Percentiles rank a stretch among this genome's conserved stretches.
Evolutionary conservation across 108 stramenopile species (phyloP).

Genomic region (Stephanodiscus minutulus): DNA sequence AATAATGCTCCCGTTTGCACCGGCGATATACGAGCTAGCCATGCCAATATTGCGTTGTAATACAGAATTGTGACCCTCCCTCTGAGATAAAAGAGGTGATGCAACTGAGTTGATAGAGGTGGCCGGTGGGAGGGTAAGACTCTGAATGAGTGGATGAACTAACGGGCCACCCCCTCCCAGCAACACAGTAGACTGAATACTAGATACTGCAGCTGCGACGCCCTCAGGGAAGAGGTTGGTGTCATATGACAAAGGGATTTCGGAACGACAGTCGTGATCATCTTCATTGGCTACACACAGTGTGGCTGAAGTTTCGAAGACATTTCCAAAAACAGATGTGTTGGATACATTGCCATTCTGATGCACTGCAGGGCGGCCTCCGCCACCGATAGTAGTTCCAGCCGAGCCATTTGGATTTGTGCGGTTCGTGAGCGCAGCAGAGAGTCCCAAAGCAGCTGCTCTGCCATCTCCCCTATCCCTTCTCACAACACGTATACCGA

Average conservation of each 20-base stretch:
- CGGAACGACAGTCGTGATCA: conserved; percentile 17
- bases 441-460: conserved; percentile 22
- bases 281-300: conserved; percentile 31
- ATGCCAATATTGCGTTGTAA: neutral
- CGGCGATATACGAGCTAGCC: conserved; percentile 8
- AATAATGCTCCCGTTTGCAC: conserved; percentile 57
- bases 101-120: conserved; percentile 73
- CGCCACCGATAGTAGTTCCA: conserved; percentile 13
- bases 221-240: conserved; percentile 82
- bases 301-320: conserved; percentile 70
- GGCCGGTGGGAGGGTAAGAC: conserved; percentile 64
- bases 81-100: conserved; percentile 52
- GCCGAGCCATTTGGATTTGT: conserved; percentile 7
- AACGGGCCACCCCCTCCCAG: conserved; percentile 6
- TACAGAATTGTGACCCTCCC: conserved; percentile 1
- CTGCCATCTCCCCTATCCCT: conserved; percentile 23
- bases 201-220: conserved; percentile 58
- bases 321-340: conserved; percentile 15
- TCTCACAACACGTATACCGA: conserved; percentile 70
- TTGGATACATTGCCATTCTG: conserved; percentile 56
- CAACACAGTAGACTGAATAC: conserved; percentile 45
- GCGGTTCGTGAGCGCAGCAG: conserved; percentile 11
- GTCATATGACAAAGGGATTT: conserved; percentile 46
- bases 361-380: conserved; percentile 52
- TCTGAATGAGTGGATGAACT: conserved; percentile 68